Evolutionary conservation across 805 yeast species (phyloP), one percentile per base, ranked within the genome.

Genomic region (Pichia manshurica): DNA sequence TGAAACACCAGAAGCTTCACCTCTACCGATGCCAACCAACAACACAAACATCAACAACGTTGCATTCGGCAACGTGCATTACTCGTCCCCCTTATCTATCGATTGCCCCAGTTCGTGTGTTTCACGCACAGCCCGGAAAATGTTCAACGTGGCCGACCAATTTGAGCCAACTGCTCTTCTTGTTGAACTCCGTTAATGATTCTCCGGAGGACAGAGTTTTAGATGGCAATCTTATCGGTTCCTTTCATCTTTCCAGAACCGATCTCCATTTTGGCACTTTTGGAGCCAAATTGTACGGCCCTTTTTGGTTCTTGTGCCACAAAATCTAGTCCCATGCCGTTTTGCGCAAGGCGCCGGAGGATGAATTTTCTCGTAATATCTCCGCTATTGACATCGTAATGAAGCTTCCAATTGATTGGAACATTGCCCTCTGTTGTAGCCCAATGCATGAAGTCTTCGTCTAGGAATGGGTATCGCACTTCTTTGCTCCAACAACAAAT

Each of bases 201-300:
- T n/a, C n/a, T n/a, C n/a, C n/a, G n/a, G n/a, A n/a, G n/a, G n/a
- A n/a, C n/a, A n/a, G n/a, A n/a, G 25, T 19, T 33, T 15, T 8
- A n/a, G 23, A 12, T 12, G 16, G 19, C 16, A 19, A 37, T 5
- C 46, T 65, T 56, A 56, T 84, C 93, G 0, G 90, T 84, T 0
- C 98, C 98, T 57, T 81, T 84, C 36, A 77, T 71, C 55, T 79
- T 84, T 4, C 90, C 83, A 39, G 84, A 78, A 1, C 91, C 91
- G 3, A 80, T 73, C 52, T 85, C 90, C 83, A 93, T 80, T 64
- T 91, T 95, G 1, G 99, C 99, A 60, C 96, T 84, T 53, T 85
- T 82, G 0, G 98, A 87, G 0, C 99, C 99, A 64, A 93, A 93
- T 61, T 93, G 99, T 51, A 93, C 89, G 0, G 99, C 99, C 41